phyloP scores from a whole-genome alignment of 1,284 basidiomycete genomes.

The Fomes fomentarius region DNA sequence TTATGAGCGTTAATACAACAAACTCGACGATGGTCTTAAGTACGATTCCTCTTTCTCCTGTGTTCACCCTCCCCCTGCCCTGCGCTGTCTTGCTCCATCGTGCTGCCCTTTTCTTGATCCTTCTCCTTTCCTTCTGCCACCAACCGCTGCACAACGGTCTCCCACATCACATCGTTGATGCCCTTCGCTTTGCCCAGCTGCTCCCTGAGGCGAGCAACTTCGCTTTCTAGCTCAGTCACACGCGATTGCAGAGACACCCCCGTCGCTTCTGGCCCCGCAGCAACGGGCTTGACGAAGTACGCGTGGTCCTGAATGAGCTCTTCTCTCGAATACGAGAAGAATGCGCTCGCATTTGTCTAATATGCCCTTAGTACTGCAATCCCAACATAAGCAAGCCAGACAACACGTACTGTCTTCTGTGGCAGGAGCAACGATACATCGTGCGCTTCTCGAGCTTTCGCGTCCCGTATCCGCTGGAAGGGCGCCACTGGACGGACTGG shows the following conservation, averaged over 20 bases:
- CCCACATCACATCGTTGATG: slow-evolving; percentile 92
- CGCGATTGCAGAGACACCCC: slow-evolving; percentile 51
- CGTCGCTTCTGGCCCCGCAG: slow-evolving; percentile 33
- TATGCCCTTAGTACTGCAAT: slow-evolving; percentile 22
- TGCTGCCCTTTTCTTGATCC: slow-evolving; percentile 4
- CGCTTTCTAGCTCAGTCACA: slow-evolving; percentile 71
- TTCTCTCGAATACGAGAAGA: slow-evolving; percentile 45
- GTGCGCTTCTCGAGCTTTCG: slow-evolving; percentile 64
- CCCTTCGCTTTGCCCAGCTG: slow-evolving; percentile 82
- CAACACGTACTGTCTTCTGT: slow-evolving; percentile 41
- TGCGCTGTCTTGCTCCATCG: slow-evolving; percentile 6
- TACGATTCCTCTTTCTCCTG: slow-evolving; percentile 28
- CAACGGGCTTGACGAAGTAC: slow-evolving; percentile 54
- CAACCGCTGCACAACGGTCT: slow-evolving; percentile 70
- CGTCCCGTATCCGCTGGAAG: slow-evolving; percentile 74
- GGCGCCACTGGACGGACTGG: slow-evolving; percentile 67
- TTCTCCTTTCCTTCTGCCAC: slow-evolving; percentile 43
- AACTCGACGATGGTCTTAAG: slow-evolving; percentile 6
- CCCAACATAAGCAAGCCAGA: slow-evolving; percentile 17
- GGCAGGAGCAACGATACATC: slow-evolving; percentile 68
- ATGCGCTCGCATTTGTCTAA: slow-evolving; percentile 24
- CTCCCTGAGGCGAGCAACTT: slow-evolving; percentile 64
- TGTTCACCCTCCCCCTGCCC: slow-evolving; percentile 17
- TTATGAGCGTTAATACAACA: too few relatives aligned
- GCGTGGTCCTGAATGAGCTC: slow-evolving; percentile 65